These are phyloP conservation scores for Skeletonema grethae DNA, from an alignment of 108 stramenopile species.

Conservation along the genomic window DNA sequence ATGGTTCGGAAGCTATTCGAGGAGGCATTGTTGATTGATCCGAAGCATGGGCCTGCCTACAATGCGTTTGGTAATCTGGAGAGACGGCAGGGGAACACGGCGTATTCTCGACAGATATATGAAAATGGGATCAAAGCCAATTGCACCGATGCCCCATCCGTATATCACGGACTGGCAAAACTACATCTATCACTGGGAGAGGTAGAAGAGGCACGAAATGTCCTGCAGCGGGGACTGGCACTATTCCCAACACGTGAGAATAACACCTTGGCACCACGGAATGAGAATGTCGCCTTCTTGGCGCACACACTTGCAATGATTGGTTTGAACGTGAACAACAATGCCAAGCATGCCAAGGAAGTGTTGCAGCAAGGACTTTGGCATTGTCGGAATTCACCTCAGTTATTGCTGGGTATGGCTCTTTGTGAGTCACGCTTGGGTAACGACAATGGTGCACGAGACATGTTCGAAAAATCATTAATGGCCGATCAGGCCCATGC, in stretches of 20 bases:
- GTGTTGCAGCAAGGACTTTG: slow-evolving; percentile 68
- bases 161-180: slow-evolving; percentile 85
- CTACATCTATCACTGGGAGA: slow-evolving; percentile 79
- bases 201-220: slow-evolving; percentile 57
- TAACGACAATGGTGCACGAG: slow-evolving; percentile 64
- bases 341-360: slow-evolving; percentile 50
- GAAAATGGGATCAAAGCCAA: slow-evolving; percentile 72
- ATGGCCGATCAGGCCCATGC: slow-evolving; percentile 66
- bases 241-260: slow-evolving; percentile 56
- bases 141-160: slow-evolving; percentile 73
- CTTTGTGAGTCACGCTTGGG: slow-evolving; percentile 79
- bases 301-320: slow-evolving; percentile 87
- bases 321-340: slow-evolving; percentile 72
- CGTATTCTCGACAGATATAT: slow-evolving; percentile 65
- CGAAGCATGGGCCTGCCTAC: slow-evolving; percentile 85
- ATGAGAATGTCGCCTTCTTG: slow-evolving; percentile 72
- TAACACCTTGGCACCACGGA: slow-evolving; percentile 20
- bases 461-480: slow-evolving; percentile 68
- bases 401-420: slow-evolving; percentile 77
- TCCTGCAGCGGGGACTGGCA: slow-evolving; percentile 61
- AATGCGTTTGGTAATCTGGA: slow-evolving; percentile 81
- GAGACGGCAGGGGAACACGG: slow-evolving; percentile 56
- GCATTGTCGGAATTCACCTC: slow-evolving; percentile 70
- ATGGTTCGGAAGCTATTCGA: slow-evolving; percentile 67
- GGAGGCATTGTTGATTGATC: slow-evolving; percentile 75